Evolutionary conservation across 2,329 filamentous ascomycete genomes (phyloP).

Genomic region (Colletotrichum tropicale): DNA sequence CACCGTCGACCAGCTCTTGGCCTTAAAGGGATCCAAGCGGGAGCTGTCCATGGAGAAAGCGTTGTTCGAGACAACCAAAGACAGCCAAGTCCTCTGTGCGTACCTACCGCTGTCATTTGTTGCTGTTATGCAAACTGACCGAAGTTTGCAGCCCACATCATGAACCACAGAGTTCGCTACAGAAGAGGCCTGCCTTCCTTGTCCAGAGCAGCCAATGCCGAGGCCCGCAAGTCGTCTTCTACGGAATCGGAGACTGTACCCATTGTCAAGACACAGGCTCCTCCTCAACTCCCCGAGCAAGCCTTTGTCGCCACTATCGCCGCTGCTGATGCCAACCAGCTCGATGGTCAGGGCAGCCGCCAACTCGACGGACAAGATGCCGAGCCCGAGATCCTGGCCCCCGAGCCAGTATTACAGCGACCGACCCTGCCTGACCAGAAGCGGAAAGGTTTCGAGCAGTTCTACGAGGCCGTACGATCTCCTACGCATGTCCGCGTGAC

Average conservation of each 20-base stretch:
- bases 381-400: slow-evolving; percentile 25
- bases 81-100: neutral
- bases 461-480: slow-evolving; percentile 71
- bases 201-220: neutral
- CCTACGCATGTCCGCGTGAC: slow-evolving; percentile 71
- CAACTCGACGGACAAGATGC: slow-evolving; percentile 45
- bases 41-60: neutral
- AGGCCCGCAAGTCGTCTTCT: slow-evolving; percentile 10
- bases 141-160: slow-evolving; percentile 6
- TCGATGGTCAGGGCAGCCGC: slow-evolving; percentile 20
- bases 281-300: neutral
- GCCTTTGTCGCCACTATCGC: neutral
- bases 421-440: slow-evolving; percentile 49
- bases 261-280: neutral
- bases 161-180: neutral
- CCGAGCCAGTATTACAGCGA: slow-evolving; percentile 19
- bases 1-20: slow-evolving; percentile 6
- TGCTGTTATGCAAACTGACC: neutral
- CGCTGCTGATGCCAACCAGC: neutral
- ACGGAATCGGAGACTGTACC: neutral
- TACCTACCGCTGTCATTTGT: neutral
- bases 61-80: slow-evolving; percentile 2
- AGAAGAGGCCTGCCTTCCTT: neutral
- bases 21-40: slow-evolving; percentile 3
- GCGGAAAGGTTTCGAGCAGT: slow-evolving; percentile 69